Percentiles rank a stretch among this genome's conserved stretches.
Evolutionary conservation across 2,329 filamentous ascomycete genomes (phyloP).

Genomic region (Pestalotiopsis sp.): DNA sequence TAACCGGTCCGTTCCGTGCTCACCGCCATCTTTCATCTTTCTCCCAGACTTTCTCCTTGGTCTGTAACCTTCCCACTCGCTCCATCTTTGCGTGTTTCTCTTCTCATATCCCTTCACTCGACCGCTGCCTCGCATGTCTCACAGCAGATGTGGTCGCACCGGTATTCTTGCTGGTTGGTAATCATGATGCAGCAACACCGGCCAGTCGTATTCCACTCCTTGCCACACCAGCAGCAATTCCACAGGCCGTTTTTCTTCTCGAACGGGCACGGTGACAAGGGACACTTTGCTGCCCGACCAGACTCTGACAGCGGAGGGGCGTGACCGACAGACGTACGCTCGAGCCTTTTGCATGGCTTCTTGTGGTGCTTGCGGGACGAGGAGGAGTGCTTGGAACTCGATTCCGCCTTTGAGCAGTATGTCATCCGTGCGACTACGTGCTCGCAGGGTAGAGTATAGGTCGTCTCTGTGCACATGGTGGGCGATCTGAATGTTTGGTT

Average conservation of each 20-base stretch:
- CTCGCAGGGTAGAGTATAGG: slow-evolving; percentile 53
- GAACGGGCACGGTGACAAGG: slow-evolving; percentile 50
- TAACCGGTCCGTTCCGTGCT: background rate
- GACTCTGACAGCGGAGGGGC: slow-evolving; percentile 47
- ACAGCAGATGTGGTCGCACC: slow-evolving; percentile 58
- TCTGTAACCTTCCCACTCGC: no score
- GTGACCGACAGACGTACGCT: slow-evolving; percentile 45
- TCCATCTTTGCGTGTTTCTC: background rate
- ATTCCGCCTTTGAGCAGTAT: slow-evolving; percentile 45
- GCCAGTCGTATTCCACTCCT: slow-evolving; percentile 50
- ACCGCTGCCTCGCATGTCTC: slow-evolving; percentile 46
- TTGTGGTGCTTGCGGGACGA: slow-evolving; percentile 25
- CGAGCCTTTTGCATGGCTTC: slow-evolving; percentile 44
- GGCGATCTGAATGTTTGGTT: background rate
- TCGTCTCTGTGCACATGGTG: slow-evolving; percentile 51
- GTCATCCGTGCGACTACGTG: slow-evolving; percentile 47
- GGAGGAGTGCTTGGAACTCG: slow-evolving; percentile 18
- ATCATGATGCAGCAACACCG: slow-evolving; percentile 56
- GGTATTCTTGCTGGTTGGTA: slow-evolving; percentile 48
- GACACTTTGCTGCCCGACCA: slow-evolving; percentile 43
- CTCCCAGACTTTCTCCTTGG: background rate
- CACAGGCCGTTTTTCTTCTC: slow-evolving; percentile 50
- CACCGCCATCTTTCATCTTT: background rate
- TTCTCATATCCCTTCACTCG: slow-evolving; percentile 22
- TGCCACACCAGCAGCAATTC: slow-evolving; percentile 60